Evolutionary conservation across 805 yeast species (phyloP), one percentile per base, ranked within the genome.

Genomic region (Starmerella lactis-condensi): DNA sequence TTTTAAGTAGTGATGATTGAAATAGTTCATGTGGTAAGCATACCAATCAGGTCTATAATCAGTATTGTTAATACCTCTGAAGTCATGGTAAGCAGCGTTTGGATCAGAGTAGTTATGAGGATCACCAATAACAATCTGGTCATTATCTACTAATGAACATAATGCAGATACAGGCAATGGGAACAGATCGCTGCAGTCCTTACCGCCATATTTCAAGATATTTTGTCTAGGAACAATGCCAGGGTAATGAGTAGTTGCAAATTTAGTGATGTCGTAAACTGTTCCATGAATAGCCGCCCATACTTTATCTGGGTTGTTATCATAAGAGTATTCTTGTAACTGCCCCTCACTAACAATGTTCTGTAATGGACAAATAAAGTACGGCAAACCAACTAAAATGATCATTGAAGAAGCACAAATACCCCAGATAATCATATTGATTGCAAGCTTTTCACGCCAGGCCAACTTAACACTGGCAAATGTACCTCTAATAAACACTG

Each of bases 21-120:
- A 42, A 27, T 43, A 48, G 14, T 40, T 31, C 57, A 58, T 53
- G 36, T 52, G 51, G 35, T 54, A 53, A 16, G 50, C 40, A 31
- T 56, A 58, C 62, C 62, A 58, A 33, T 57, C 61, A 2, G 62
- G 62, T 4, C 62, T 46, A 16, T 50, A 56, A 31, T 57, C 62
- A n/a, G n/a, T n/a, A 26, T 50, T 46, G 6, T 46, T 47, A 34
- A 48, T 54, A 18, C 43, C 44, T n/a, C 62, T 38, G 45, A 58
- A 58, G 33, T 58, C 62, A 32, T 58, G 62, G 31, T 57, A 58
- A 22, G 31, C 37, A 2, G 59, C 60, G 31, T 57, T 58, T 13
- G 44, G 24, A 33, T 58, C 62, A 1, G 60, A 43, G 33, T 50
- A 53, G 36, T 57, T 58, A 18, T 44, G 32, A 2, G 53, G 51